Base-by-base conservation (phyloP, 2,329 filamentous ascomycete species). In the Clonostachys chloroleuca region DNA sequence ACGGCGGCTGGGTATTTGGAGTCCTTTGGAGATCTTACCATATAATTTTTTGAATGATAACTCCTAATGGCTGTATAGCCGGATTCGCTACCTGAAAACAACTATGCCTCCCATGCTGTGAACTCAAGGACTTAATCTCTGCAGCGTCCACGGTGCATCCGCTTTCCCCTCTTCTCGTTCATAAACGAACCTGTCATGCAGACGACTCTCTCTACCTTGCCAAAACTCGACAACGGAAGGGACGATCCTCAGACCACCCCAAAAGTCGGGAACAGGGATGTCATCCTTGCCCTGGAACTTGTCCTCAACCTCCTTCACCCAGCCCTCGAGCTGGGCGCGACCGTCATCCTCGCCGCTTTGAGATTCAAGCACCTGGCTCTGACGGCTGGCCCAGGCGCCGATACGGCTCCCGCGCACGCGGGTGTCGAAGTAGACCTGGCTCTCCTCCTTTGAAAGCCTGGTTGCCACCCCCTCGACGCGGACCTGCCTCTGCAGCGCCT, bases 181-280 rank as follows among this genome's bases (percentile, higher is more conserved):
- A 69, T 96, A 97, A 51, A 84, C 79, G 64, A 99, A 97, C 20
- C 94, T 86, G 74, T 99, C 94, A 69, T 99, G 94, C 66, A 99
- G 70, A 50, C 94, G 78, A 69, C 86, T 96, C 62, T 89, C 80
- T 58, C 94, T 80, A 4, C 94, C 94, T 74, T 96, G 92, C 83
- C 94, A 99, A 65, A 99, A 99, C 77, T 99, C 94, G 43, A 99
- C 78, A 57, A 83, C 81, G 60, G 91, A 87, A 1, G 94, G 92
- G 53, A 92, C 77, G 50, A 99, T 80, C 56, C 92, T 83, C 64
- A 96, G 63, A 0, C 94, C 94, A 33, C 94, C 94, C 94, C 94
- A 99, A 64, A 96, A 96, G 10, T 88, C 85, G 5, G 94, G 94
- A 44, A 96, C 84, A 2, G 92, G 92, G 54, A 99, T 95, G 48